phyloP scores from a whole-genome alignment of 805 yeast genomes.

The Candida mattraensis region DNA sequence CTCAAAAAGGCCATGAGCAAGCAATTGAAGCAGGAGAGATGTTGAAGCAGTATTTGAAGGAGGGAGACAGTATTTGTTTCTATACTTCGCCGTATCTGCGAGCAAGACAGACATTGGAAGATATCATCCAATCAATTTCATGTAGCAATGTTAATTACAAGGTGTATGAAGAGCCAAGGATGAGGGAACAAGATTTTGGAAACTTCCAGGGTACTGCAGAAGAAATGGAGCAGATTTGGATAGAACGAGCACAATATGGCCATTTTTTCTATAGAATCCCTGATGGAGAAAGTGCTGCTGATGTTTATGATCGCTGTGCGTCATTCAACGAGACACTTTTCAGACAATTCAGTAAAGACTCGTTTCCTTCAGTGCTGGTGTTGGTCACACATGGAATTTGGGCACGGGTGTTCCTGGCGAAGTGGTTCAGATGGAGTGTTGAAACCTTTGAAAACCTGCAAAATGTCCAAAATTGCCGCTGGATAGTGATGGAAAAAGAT shows the following conservation, averaged over 20 bases:
- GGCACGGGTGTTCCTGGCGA: slow-evolving; percentile 90
- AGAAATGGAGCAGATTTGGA: slow-evolving; percentile 80
- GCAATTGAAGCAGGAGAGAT: slow-evolving; percentile 59
- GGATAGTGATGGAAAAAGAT: slow-evolving; percentile 71
- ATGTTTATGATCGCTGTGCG: slow-evolving; percentile 88
- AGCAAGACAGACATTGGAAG: slow-evolving; percentile 80
- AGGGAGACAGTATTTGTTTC: slow-evolving; percentile 64
- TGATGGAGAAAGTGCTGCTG: slow-evolving; percentile 94
- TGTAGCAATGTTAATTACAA: slow-evolving; percentile 45
- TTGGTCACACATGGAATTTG: slow-evolving; percentile 92
- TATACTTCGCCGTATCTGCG: slow-evolving; percentile 86
- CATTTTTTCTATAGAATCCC: slow-evolving; percentile 88
- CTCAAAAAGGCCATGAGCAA: slow-evolving; percentile 66
- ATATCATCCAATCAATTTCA: slow-evolving; percentile 56
- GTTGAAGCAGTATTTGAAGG: slow-evolving; percentile 33
- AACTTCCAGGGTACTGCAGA: slow-evolving; percentile 78
- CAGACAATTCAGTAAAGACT: slow-evolving; percentile 68
- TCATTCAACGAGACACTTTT: slow-evolving; percentile 86
- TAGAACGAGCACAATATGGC: slow-evolving; percentile 84
- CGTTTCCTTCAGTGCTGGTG: slow-evolving; percentile 79
- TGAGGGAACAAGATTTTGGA: slow-evolving; percentile 95
- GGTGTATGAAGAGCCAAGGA: slow-evolving; percentile 82
- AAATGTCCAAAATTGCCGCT: slow-evolving; percentile 83
- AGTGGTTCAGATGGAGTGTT: slow-evolving; percentile 92
- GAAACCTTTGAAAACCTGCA: slow-evolving; percentile 83